A percentile compares a stretch with the other conserved stretches of the same genome.
phyloP scores from a whole-genome alignment of 345 rosid species.

The Draba incana region DNA sequence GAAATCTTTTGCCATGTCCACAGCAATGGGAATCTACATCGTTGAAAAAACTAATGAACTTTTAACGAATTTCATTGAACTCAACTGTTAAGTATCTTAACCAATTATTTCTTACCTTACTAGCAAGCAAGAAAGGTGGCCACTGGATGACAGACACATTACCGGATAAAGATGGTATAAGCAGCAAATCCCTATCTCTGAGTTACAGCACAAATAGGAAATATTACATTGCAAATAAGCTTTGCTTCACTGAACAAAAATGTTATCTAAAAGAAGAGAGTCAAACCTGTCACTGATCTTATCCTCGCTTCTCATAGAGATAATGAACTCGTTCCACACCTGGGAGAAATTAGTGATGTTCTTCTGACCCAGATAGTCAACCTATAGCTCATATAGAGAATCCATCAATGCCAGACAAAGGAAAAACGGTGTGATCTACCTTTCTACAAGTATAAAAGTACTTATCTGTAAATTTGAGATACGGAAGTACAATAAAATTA shows the following conservation, averaged over 20 bases:
- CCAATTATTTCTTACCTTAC: conserved; percentile 68
- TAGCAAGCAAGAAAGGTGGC: conserved; percentile 97
- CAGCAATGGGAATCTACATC: conserved; percentile 84
- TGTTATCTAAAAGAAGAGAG: conserved; percentile 17
- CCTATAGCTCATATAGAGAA: conserved; percentile 50
- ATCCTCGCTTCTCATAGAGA: conserved; percentile 82
- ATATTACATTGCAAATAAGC: conserved; percentile 38
- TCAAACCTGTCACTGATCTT: conserved; percentile 80
- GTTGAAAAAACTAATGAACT: conserved; percentile 25
- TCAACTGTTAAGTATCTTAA: conserved; percentile 11
- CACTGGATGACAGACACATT: conserved; percentile 80
- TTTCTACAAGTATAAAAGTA: conserved; percentile 13
- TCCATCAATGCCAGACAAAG: conserved; percentile 23
- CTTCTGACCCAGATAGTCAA: conserved; percentile 48
- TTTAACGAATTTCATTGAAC: conserved; percentile 4
- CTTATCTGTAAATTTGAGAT: conserved; percentile 9
- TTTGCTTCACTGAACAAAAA: conserved; percentile 40
- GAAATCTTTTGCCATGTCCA: conserved; percentile 98
- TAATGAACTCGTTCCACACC: conserved; percentile 91
- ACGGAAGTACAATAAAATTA: neutral
- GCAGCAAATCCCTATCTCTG: conserved; percentile 90
- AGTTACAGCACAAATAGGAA: conserved; percentile 35
- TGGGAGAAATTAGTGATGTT: conserved; percentile 68
- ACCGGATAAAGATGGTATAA: conserved; percentile 74
- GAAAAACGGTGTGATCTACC: conserved; percentile 13